Base-by-base conservation (phyloP, 192 early-diverging fungal genomes). In the Cetraspora pellucida region DNA sequence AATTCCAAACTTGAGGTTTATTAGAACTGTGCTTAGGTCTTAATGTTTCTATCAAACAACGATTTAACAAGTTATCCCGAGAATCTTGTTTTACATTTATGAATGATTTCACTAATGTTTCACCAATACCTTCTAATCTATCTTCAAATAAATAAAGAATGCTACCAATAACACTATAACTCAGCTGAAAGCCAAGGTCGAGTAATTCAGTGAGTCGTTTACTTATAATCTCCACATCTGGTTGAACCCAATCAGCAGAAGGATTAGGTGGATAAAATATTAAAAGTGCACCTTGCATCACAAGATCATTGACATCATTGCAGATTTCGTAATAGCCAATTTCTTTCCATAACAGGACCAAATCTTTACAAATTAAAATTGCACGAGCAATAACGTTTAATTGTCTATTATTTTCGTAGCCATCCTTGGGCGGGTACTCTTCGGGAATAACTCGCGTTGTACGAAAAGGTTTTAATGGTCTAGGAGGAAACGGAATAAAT, bases 261-360 rank as follows among this genome's bases (percentile, higher is more conserved):
- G 70, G 70, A 23, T 13, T 54, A 30, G 70, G 70, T 1, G 70
- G 70, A 31, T 28, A 72, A 9, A 72, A 55, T 19, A 54, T 72
- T 0, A 72, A 25, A 10, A 54, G 11, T 30, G 70, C 47, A 2
- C 70, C 70, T 27, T 72, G 70, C 49, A 72, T 72, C 7, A 72
- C 70, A 6, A 72, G 17, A 2, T 72, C 70, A 37, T 72, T 72
- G 13, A 72, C 70, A 72, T 72, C 70, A 23, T 72, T 28, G 25
- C 47, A 50, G 10, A 72, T 72, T 55, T 72, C n/a, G 10, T 46
- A 19, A 72, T 72, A 72, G 0, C 50, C 70, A 23, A 21, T 37
- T 46, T 49, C 21, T 30, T 27, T 72, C 70, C 70, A 72, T 23
- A 52, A 16, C 19, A 8, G 2, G 0, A 72, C 50, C 23, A 72